Conservation (phyloP, 2,329 filamentous ascomycete genomes). For the Cladosporium halotolerans region DNA sequence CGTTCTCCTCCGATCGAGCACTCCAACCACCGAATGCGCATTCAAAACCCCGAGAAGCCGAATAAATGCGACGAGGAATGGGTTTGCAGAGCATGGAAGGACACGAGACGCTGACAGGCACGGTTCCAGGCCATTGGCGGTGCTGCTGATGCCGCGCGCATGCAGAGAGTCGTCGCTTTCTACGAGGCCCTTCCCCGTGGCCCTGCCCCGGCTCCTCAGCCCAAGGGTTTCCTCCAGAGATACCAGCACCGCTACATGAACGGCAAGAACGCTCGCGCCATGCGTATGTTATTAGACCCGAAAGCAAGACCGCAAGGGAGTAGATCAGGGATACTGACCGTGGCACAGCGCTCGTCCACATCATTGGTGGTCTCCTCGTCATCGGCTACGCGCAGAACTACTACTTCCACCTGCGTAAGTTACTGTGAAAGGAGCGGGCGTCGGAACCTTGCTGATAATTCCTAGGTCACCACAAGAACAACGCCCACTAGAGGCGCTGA, state of each 20-base stretch:
- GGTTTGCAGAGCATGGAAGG: background rate
- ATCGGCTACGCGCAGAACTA: conserved; percentile 97
- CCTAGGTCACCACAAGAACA: conserved; percentile 99
- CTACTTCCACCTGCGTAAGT: conserved; percentile 99
- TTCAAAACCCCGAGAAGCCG: background rate
- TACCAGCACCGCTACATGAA: conserved; percentile 80
- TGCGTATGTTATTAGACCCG: conserved; percentile 60
- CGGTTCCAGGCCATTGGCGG: conserved; percentile 77
- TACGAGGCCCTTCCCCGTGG: conserved; percentile 98
- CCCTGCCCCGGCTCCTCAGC: conserved; percentile 73
- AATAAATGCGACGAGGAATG: background rate
- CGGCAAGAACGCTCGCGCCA: conserved; percentile 81
- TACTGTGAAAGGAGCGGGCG: conserved; percentile 1
- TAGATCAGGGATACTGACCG: conserved; percentile 15
- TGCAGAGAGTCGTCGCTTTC: conserved; percentile 97
- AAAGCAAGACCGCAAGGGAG: background rate
- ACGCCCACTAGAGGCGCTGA: conserved; percentile 67
- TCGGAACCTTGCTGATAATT: conserved; percentile 21
- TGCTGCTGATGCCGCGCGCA: conserved; percentile 90
- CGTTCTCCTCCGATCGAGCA: conserved; percentile 8
- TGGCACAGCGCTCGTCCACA: conserved; percentile 76
- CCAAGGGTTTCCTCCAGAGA: conserved; percentile 74
- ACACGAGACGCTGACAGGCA: conserved; percentile 14
- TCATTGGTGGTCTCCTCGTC: conserved; percentile 68
- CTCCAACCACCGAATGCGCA: conserved; percentile 3